These are phyloP conservation scores for Picochlorum costavermella DNA, from an alignment of 139 green algal species.

Conservation along the genomic window DNA sequence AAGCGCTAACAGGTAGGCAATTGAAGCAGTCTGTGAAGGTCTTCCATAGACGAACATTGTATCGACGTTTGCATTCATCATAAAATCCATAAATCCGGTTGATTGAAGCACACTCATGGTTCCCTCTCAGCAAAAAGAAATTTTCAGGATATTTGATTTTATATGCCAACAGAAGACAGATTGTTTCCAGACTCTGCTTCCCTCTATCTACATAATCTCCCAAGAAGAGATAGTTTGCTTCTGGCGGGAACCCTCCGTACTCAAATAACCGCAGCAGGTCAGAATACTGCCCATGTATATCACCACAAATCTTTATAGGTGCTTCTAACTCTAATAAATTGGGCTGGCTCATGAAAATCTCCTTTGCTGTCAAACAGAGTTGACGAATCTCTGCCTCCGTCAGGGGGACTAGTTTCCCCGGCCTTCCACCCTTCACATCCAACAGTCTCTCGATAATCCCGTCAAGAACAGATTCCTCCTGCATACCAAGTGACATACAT, in stretches of 20 bases:
- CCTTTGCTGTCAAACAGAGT: conserved; percentile 85
- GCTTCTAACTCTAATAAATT: conserved; percentile 97
- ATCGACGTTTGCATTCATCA: conserved; percentile 98
- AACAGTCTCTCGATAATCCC: conserved; percentile 91
- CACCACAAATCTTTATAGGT: conserved; percentile 99
- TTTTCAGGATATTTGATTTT: conserved; percentile 99
- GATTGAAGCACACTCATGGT: conserved; percentile 97
- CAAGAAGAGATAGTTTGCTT: conserved; percentile 99
- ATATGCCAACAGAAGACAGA: conserved; percentile 96
- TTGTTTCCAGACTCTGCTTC: conserved; percentile 98
- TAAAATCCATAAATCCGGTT: conserved; percentile 99
- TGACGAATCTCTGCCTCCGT: conserved; percentile 85
- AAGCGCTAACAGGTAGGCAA: conserved; percentile 92
- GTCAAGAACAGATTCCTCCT: conserved; percentile 67
- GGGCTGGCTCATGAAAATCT: conserved; percentile 94
- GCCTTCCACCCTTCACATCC: conserved; percentile 74
- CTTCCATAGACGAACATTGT: conserved; percentile 98
- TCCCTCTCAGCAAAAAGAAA: conserved; percentile 97
- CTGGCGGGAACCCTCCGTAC: conserved; percentile 96
- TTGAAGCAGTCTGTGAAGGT: conserved; percentile 99
- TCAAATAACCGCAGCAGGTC: conserved; percentile 97
- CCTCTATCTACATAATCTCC: conserved; percentile 98
- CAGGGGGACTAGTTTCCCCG: conserved; percentile 91
- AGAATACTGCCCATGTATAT: conserved; percentile 98
- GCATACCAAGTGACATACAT: not conserved